Base-by-base conservation (phyloP, 768 basidiomycete genomes). In the Suillus weaverae region DNA sequence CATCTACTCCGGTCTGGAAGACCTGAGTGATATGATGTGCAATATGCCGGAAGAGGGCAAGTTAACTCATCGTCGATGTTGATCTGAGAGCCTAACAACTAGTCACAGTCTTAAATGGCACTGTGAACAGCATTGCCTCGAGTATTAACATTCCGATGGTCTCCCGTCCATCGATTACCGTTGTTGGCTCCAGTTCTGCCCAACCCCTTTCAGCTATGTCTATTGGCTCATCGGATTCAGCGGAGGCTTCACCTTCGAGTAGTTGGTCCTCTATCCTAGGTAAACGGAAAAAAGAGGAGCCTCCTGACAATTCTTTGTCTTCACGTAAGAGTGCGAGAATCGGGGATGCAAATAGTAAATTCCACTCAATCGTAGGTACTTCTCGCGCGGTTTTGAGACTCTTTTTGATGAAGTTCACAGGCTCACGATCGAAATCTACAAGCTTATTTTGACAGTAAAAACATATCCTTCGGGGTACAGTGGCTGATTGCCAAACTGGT, bases 401-500 rank as follows among this genome's bases (percentile, higher is more conserved):
- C 9, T 35, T 38, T 30, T 51, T 54, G 10, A 54, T n/a, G 20
- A 38, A 20, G 4, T 22, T 35, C 18, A 2, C 32, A 71, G 68
- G 69, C 67, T 11, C 64, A 70, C 26, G 56, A 67, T 33, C 32
- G 26, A 32, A 61, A 59, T 30, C 26, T 69, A n/a, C 71, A 68
- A 35, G 48, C 54, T 6, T 59, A 56, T 53, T 66, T 82, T 55
- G 68, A 78, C n/a, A 35, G 53, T 9, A 69, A 71, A 41, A 70
- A 72, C 1, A 64, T 85, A 5, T 76, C 79, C 2, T 83, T 78
- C 63, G 83, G 85, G 10, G 81, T 81, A 2, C 86, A 84, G 62
- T 88, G 83, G 74, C 84, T 87, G 68, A 78, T 88, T 32, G 83
- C 81, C 0, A 80, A 85, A 1, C 73, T 80, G 22, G 71, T 83